A percentile compares a stretch with the other conserved stretches of the same genome.
Conservation (phyloP, 2,329 filamentous ascomycete species). For the Colletotrichum australisinense region DNA sequence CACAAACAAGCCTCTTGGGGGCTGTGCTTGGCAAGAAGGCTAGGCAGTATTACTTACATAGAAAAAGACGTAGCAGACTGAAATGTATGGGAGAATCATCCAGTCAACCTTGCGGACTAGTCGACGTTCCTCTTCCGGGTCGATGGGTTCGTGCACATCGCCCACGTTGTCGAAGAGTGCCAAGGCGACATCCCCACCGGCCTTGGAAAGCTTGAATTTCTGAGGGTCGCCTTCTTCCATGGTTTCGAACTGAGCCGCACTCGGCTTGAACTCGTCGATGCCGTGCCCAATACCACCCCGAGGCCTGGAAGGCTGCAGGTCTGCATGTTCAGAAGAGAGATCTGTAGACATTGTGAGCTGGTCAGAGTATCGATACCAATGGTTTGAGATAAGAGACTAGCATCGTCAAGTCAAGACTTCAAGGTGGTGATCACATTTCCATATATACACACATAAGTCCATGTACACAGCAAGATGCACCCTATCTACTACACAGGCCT, state of each 20-base stretch:
- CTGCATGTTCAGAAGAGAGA: accelerated
- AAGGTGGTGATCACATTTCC: not conserved
- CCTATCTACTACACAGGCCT: not conserved
- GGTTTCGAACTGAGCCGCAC: not conserved
- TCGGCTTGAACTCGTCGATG: too few relatives aligned
- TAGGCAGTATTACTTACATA: not conserved
- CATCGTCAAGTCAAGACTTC: not conserved
- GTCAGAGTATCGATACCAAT: too few relatives aligned
- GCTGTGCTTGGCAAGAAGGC: not conserved
- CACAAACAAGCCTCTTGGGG: not conserved
- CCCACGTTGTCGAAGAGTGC: not conserved
- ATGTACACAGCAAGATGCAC: too few relatives aligned
- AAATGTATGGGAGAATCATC: too few relatives aligned
- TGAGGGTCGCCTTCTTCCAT: too few relatives aligned
- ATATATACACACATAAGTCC: too few relatives aligned
- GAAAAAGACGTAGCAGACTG: not conserved
- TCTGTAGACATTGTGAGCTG: too few relatives aligned
- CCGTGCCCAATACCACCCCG: too few relatives aligned
- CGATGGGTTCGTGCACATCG: not conserved
- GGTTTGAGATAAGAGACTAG: too few relatives aligned
- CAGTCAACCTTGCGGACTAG: not conserved
- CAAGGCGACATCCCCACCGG: not conserved
- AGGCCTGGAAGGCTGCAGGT: too few relatives aligned
- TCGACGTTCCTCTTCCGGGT: not conserved
- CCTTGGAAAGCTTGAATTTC: too few relatives aligned